Conservation (phyloP, 139 green algal genomes). For the Bryopsis sp. region DNA sequence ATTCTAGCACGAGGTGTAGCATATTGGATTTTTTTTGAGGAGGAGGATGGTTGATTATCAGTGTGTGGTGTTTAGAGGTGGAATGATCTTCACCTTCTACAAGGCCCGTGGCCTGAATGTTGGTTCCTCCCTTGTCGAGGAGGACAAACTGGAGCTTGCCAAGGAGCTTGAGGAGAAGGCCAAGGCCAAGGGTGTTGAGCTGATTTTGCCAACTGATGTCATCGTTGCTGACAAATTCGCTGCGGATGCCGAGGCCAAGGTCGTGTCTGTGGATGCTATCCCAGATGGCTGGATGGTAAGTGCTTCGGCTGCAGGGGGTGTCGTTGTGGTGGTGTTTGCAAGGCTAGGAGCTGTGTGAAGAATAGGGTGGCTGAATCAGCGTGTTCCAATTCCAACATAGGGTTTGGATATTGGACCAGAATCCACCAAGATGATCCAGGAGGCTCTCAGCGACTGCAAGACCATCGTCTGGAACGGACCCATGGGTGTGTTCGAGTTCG, state of each 20-base stretch:
- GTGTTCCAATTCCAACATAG: conserved; percentile 24
- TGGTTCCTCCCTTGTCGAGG: conserved; percentile 92
- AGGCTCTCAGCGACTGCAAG: conserved; percentile 71
- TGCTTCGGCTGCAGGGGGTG: background rate
- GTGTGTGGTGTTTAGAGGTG: conserved; percentile 58
- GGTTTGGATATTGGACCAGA: conserved; percentile 95
- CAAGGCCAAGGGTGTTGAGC: conserved; percentile 77
- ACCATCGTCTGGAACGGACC: conserved; percentile 98
- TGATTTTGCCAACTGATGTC: conserved; percentile 94
- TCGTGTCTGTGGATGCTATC: conserved; percentile 70
- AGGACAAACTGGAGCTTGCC: conserved; percentile 97
- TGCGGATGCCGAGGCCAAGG: conserved; percentile 75
- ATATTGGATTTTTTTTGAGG: background rate
- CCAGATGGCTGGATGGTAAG: conserved; percentile 93
- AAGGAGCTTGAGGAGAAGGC: conserved; percentile 77
- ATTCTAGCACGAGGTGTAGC: too few relatives aligned
- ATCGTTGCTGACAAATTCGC: conserved; percentile 94
- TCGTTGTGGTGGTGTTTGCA: too few relatives aligned
- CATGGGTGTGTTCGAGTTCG: conserved; percentile 97
- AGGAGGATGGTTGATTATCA: background rate
- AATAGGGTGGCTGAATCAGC: too few relatives aligned
- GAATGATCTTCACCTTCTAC: conserved; percentile 99
- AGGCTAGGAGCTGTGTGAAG: too few relatives aligned
- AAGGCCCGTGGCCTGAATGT: conserved; percentile 79
- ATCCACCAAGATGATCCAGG: conserved; percentile 68